Base-by-base conservation (phyloP, 768 basidiomycete genomes). In the Pleurotus tuoliensis region DNA sequence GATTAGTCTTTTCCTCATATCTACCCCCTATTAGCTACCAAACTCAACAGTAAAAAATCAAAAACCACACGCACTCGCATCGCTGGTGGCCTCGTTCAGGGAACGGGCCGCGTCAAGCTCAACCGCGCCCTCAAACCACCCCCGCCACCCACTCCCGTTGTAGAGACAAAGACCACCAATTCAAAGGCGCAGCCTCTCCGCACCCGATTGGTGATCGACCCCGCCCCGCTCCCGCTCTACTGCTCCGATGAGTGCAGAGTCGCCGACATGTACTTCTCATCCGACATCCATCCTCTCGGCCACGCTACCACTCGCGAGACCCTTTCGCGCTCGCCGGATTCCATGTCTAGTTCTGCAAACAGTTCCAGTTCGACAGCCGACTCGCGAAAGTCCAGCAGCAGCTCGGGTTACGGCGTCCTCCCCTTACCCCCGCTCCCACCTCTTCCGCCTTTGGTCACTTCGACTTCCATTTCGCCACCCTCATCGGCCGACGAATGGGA, bases 181-280 rank as follows among this genome's bases (percentile, higher is more conserved):
- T 15, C 15, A 24, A 52, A 74, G 16, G 43, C 67, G 16, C 62
- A 66, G 8, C 73, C 73, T 2, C 58, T 75, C 43, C 81, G 82
- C 66, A 76, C 80, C 44, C 83, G 83, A 46, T 83, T 83, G 9
- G 76, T 90, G 71, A 91, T 92, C 72, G 88, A 90, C 73, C 88
- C 88, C 67, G 77, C 77, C 1, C 90, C 88, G n/a, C 83, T 82
- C 1, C 90, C 90, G 16, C 79, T 92, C 58, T 92, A 92, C 73
- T 92, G 90, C 71, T 92, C 90, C 1, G 87, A 90, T 59, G 81
- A 86, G 64, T 92, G 90, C 66, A 77, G 81, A 58, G 68, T 84
- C 41, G 71, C 72, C 41, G 90, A 92, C 68, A 66, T 84, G 62
- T 73, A 75, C 63, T 67, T 67, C 62, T 64, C 63, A 27, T 67